Conservation (phyloP, 2,329 filamentous ascomycete genomes). For the Zymoseptoria passerinii region DNA sequence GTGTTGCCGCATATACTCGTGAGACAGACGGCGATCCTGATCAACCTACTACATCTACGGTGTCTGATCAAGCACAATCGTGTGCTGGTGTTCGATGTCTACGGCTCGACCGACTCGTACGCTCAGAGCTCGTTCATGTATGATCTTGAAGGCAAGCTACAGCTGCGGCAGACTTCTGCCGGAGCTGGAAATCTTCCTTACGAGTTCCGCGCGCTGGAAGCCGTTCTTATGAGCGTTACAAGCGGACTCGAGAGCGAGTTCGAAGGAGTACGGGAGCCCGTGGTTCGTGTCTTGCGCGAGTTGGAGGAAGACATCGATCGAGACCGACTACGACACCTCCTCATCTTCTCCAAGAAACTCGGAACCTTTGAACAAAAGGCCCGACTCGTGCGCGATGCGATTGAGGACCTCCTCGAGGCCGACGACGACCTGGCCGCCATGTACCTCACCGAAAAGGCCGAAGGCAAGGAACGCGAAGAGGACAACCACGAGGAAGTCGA, state of each 20-base stretch:
- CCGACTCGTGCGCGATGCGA: slow-evolving; percentile 83
- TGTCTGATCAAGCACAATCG: slow-evolving; percentile 93
- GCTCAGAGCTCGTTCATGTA: slow-evolving; percentile 97
- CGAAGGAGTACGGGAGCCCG: slow-evolving; percentile 83
- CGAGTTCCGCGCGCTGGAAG: slow-evolving; percentile 91
- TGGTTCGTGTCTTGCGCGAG: slow-evolving; percentile 78
- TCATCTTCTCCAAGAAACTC: slow-evolving; percentile 90
- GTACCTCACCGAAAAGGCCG: slow-evolving; percentile 86
- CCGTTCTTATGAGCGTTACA: slow-evolving; percentile 88
- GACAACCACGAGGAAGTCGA: slow-evolving; percentile 95
- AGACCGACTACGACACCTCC: slow-evolving; percentile 80
- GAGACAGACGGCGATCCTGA: slow-evolving; percentile 82
- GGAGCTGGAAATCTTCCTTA: slow-evolving; percentile 63
- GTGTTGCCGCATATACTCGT: slow-evolving; percentile 92
- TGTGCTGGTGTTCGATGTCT: slow-evolving; percentile 91
- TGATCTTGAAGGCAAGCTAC: slow-evolving; percentile 84
- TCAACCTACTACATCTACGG: slow-evolving; percentile 92
- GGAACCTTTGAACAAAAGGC: slow-evolving; percentile 98
- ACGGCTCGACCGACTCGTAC: slow-evolving; percentile 88
- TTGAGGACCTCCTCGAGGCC: slow-evolving; percentile 89
- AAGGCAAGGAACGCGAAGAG: slow-evolving; percentile 62
- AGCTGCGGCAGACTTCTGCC: slow-evolving; percentile 59
- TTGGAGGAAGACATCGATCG: slow-evolving; percentile 95
- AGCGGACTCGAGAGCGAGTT: slow-evolving; percentile 89
- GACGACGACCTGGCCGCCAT: slow-evolving; percentile 91